Evolutionary conservation across 1,139 yeast species (phyloP), one percentile per base, ranked within the genome.

Genomic region (Yamadazyma atmosphaerica): DNA sequence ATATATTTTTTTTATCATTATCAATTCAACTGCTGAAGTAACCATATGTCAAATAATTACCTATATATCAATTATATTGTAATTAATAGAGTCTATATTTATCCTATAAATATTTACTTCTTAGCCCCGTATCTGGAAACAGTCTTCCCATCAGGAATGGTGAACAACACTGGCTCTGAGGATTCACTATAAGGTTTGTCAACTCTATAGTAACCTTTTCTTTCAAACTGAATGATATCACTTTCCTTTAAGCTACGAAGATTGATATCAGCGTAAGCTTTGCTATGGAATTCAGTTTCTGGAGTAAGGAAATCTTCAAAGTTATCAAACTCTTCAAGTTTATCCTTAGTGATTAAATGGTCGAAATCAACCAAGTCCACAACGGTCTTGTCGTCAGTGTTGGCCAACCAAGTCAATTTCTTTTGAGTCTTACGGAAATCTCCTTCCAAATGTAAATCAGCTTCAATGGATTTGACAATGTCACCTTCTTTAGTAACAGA

Each of bases 381-480:
- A 26, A 76, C 70, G 41, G 81, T 81, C 48, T 72, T 76, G 55
- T 84, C 86, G 34, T 73, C 76, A 40, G 95, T 84, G 58, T 85
- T 82, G 34, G 97, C 95, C 60, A 92, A 77, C 98, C 98, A 92
- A 37, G 97, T 90, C 49, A 92, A 65, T 69, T 92, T 92, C 80
- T 89, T 89, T 52, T 88, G 86, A 39, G 98, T 92, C 73, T 89
- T 90, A 70, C 89, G 86, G 86, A 89, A 92, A 65, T 92, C 98
- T 67, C 98, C 98, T 52, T 87, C 97, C 62, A 92, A 77, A 65
- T 92, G 86, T 55, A 92, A 75, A 55, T 81, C 83, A 48, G 89
- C 97, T 43, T 81, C 86, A 47, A 90, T 69, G 3, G 82, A 71
- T 39, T 72, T 73, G 15, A 47, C 43, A 40, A 84, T 83, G 39